Percentiles rank a stretch among this genome's conserved stretches.
Evolutionary conservation across 2,329 filamentous ascomycete species (phyloP).

Genomic region (Diaporthe longicolla): DNA sequence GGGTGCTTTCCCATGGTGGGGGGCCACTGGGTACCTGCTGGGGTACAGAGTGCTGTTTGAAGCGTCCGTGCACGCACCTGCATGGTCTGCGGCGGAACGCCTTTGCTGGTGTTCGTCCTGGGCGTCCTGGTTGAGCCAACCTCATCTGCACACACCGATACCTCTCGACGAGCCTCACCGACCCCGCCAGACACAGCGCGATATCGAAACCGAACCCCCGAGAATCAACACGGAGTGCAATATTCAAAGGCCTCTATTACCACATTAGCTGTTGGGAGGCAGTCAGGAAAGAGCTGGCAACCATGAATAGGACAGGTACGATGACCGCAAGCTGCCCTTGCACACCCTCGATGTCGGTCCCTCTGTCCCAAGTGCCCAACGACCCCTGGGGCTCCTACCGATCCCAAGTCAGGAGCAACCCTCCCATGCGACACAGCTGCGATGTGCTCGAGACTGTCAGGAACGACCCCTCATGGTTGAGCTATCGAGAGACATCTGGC

Average conservation of each 20-base stretch:
- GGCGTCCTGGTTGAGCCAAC: slow-evolving; percentile 35
- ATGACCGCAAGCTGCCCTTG: slow-evolving; percentile 38
- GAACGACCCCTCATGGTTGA: not conserved
- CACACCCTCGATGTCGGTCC: slow-evolving; percentile 32
- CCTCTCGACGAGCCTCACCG: slow-evolving; percentile 9
- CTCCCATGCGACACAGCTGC: not conserved
- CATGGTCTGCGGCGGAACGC: slow-evolving; percentile 40
- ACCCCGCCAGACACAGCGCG: slow-evolving; percentile 6
- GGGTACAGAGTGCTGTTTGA: slow-evolving; percentile 27
- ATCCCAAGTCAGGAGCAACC: slow-evolving; percentile 14
- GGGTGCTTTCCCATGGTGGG: slow-evolving; percentile 14
- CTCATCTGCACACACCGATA: slow-evolving; percentile 35
- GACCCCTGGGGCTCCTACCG: not conserved
- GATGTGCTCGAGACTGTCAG: slow-evolving; percentile 15
- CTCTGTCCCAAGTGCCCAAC: slow-evolving; percentile 14
- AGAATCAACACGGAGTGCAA: slow-evolving; percentile 12
- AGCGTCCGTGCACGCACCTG: slow-evolving; percentile 39
- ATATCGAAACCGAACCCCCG: slow-evolving; percentile 2
- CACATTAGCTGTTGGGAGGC: slow-evolving; percentile 13
- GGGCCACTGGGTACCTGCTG: slow-evolving; percentile 16
- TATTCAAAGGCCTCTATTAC: not conserved
- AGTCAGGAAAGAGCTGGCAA: slow-evolving; percentile 30
- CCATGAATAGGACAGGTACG: slow-evolving; percentile 45
- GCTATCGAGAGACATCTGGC: slow-evolving; percentile 10
- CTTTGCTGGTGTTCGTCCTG: slow-evolving; percentile 39